Conservation (phyloP, 208 protist genomes). For the Leishmania arabica region DNA sequence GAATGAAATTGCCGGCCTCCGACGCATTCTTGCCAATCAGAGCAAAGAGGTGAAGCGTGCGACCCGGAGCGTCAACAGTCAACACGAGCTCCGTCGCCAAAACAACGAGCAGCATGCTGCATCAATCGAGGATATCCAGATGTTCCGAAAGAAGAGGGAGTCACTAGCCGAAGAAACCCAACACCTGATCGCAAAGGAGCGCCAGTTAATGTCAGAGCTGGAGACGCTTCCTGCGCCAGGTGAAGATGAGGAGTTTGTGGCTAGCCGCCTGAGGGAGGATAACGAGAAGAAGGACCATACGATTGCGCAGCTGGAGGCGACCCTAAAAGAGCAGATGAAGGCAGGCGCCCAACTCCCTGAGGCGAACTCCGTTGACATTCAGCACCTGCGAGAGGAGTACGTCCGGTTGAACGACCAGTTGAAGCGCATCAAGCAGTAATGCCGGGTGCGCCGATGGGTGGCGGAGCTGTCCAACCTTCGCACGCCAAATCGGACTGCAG, state of each 20-base stretch:
- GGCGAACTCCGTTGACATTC: slow-evolving; percentile 35
- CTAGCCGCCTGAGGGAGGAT: slow-evolving; percentile 43
- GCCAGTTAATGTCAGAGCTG: slow-evolving; percentile 26
- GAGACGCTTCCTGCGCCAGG: slow-evolving; percentile 23
- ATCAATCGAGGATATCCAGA: slow-evolving; percentile 63
- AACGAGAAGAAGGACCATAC: slow-evolving; percentile 52
- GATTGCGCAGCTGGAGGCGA: slow-evolving; percentile 57
- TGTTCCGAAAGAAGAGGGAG: slow-evolving; percentile 70
- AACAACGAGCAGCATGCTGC: slow-evolving; percentile 71
- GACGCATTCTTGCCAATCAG: slow-evolving; percentile 82
- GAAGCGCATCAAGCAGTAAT: slow-evolving; percentile 37
- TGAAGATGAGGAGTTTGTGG: slow-evolving; percentile 34
- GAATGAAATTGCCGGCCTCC: slow-evolving; percentile 81
- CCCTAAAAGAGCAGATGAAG: slow-evolving; percentile 33
- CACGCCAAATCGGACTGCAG: slow-evolving; percentile 5
- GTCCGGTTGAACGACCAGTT: slow-evolving; percentile 71
- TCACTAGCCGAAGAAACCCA: slow-evolving; percentile 37
- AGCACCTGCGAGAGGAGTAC: slow-evolving; percentile 73
- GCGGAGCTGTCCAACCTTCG: not conserved
- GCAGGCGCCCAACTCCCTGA: not conserved
- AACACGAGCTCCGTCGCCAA: slow-evolving; percentile 55
- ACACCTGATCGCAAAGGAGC: slow-evolving; percentile 32
- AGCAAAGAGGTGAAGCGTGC: slow-evolving; percentile 63
- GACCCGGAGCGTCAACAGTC: slow-evolving; percentile 46
- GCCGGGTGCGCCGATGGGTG: not conserved